These are phyloP conservation scores for Pinus albicaulis DNA, from an alignment of 75 land plant genomes.

Conservation along the genomic window DNA sequence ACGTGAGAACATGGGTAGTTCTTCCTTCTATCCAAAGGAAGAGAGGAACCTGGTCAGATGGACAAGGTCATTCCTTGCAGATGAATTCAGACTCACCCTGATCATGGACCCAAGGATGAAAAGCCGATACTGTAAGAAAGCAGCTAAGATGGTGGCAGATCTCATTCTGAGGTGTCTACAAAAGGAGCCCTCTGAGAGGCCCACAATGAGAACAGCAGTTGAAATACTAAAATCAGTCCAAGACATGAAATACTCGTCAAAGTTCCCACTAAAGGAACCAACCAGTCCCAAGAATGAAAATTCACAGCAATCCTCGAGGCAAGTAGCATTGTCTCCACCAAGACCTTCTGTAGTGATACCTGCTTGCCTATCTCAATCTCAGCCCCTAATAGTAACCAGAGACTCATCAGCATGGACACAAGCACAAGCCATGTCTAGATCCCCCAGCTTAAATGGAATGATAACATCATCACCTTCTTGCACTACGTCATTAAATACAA, in stretches of 20 bases:
- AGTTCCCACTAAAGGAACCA: slow-evolving; percentile 66
- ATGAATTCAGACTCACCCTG: slow-evolving; percentile 69
- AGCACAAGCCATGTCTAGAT: slow-evolving; percentile 7
- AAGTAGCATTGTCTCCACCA: slow-evolving; percentile 2
- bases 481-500: not conserved
- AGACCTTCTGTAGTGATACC: not conserved
- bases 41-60: slow-evolving; percentile 81
- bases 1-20: slow-evolving; percentile 50
- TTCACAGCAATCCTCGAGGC: slow-evolving; percentile 3
- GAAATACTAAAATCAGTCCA: slow-evolving; percentile 61
- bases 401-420: slow-evolving; percentile 1
- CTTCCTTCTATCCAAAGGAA: slow-evolving; percentile 38
- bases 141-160: slow-evolving; percentile 69
- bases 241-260: slow-evolving; percentile 51
- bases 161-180: slow-evolving; percentile 72
- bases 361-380: not conserved
- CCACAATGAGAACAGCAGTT: slow-evolving; percentile 73
- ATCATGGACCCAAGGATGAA: slow-evolving; percentile 83
- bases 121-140: slow-evolving; percentile 68
- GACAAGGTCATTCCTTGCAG: slow-evolving; percentile 73
- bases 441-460: slow-evolving; percentile 13
- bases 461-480: not conserved
- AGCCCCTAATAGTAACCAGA: slow-evolving; percentile 11
- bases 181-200: slow-evolving; percentile 73
- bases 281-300: slow-evolving; percentile 13